Evolutionary conservation across 148 eudicot species (phyloP).

Genomic region (Pharnaceum exiguum): DNA sequence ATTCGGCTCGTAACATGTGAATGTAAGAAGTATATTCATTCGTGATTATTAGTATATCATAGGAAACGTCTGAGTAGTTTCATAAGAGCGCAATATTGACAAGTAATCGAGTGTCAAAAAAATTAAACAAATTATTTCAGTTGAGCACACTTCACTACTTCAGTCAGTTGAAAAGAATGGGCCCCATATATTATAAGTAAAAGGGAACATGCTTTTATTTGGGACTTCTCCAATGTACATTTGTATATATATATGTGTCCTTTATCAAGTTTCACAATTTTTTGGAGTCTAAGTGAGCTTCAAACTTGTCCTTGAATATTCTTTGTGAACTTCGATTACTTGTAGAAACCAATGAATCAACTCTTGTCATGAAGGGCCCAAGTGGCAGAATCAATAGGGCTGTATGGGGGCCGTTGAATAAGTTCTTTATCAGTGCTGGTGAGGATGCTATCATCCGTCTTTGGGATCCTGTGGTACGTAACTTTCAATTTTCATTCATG

Average conservation of each 20-base stretch:
- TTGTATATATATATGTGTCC: not conserved
- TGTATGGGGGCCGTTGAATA: constrained; percentile 96
- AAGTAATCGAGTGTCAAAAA: too few relatives aligned
- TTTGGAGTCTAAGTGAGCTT: not conserved
- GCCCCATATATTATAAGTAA: too few relatives aligned
- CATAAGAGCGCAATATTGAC: too few relatives aligned
- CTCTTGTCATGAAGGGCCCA: constrained; percentile 69
- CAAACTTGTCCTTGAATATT: not conserved
- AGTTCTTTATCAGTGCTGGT: constrained; percentile 79
- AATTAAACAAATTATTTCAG: too few relatives aligned
- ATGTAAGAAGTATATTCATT: too few relatives aligned
- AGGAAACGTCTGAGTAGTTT: too few relatives aligned
- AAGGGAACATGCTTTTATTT: too few relatives aligned
- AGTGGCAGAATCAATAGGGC: constrained; percentile 90
- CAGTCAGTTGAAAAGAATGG: too few relatives aligned
- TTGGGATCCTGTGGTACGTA: constrained; percentile 84
- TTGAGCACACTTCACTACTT: too few relatives aligned
- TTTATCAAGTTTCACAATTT: not conserved
- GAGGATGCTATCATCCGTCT: constrained; percentile 85
- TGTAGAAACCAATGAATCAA: constrained; percentile 69
- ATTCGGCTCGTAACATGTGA: too few relatives aligned
- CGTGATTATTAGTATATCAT: too few relatives aligned
- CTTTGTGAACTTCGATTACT: not conserved
- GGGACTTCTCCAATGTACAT: too few relatives aligned
- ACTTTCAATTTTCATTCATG: not conserved